A percentile compares a stretch with the other conserved stretches of the same genome.
phyloP scores from a whole-genome alignment of 345 rosid species.

The Citrus hindsii region DNA sequence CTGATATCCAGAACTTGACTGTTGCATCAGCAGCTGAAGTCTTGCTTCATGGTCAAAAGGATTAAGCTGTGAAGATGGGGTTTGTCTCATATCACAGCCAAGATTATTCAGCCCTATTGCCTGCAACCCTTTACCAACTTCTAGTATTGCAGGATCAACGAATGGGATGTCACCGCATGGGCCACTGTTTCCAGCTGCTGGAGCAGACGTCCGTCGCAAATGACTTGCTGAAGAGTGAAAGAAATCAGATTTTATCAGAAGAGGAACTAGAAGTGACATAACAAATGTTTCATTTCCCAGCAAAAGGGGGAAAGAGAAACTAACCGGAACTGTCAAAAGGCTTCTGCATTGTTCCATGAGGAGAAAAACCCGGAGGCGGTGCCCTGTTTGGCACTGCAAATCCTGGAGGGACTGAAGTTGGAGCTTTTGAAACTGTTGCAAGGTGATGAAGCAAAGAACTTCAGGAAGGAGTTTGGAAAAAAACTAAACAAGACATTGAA shows the following conservation, averaged over 20 bases:
- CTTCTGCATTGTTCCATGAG: conserved; percentile 36
- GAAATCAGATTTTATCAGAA: neutral
- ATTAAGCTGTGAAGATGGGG: conserved; percentile 15
- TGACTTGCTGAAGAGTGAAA: conserved; percentile 32
- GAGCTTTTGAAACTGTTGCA: conserved; percentile 39
- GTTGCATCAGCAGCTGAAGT: conserved; percentile 31
- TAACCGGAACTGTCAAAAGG: conserved; percentile 36
- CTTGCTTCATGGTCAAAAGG: conserved; percentile 35
- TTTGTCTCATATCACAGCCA: conserved; percentile 30
- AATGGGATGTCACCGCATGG: conserved; percentile 33
- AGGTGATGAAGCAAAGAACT: neutral
- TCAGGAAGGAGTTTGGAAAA: neutral
- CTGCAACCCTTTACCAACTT: conserved; percentile 34
- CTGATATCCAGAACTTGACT: conserved; percentile 36
- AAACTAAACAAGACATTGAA: neutral
- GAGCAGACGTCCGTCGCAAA: conserved; percentile 24
- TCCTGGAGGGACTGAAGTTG: conserved; percentile 54
- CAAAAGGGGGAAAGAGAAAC: conserved; percentile 1
- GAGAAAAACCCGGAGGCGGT: conserved; percentile 58
- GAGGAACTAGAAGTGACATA: neutral
- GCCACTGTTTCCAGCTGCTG: conserved; percentile 21
- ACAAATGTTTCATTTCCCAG: neutral
- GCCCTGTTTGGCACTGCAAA: conserved; percentile 47
- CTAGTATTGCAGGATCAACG: conserved; percentile 47
- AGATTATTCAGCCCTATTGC: conserved; percentile 24